Evolutionary conservation across 257 asterid species (phyloP), one percentile per base, ranked within the genome.

Genomic region (Solanum piurae): DNA sequence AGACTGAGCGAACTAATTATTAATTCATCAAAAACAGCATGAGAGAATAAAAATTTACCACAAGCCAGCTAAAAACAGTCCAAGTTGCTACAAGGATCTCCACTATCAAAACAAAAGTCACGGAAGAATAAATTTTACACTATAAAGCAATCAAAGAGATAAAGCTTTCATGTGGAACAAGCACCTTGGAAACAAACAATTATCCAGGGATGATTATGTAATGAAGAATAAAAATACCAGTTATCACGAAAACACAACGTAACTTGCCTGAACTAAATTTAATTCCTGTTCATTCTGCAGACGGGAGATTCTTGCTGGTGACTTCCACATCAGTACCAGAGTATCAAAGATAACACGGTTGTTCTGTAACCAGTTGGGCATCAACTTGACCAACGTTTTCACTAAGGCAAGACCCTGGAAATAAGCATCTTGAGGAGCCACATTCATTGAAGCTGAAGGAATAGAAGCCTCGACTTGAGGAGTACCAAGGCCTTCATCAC

Each of bases 311-410:
- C 99, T 92, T 87, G 97, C 94, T 27, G 98, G 96, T 83, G 99
- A 96, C 92, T 94, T 97, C 99, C 99, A 97, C 91, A 97, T 92
- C 86, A 89, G 92, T 74, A 96, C 99, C 89, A 97, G 83, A 23
- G 96, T 94, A 92, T 96, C 98, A 90, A 97, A 97, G 79, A 97
- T 90, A 34, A 91, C 89, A 83, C 96, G 96, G 87, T 96, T 95
- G 92, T 94, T 97, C 91, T 95, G 98, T 92, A 97, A 89, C 99
- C 99, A 97, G 88, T 96, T 92, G 90, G 99, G 99, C 97, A 97
- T 96, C 94, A 97, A 89, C 89, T 97, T 97, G 80, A 95, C 99
- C 88, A 97, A 94, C 85, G 98, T 94, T 92, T 97, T 97, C 66
- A 97, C 93, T 84, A 97, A 91, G 86, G 96, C 97, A 91, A 97